Base-by-base conservation (phyloP, 148 eudicot genomes). In the Salicornia ramosissima region DNA sequence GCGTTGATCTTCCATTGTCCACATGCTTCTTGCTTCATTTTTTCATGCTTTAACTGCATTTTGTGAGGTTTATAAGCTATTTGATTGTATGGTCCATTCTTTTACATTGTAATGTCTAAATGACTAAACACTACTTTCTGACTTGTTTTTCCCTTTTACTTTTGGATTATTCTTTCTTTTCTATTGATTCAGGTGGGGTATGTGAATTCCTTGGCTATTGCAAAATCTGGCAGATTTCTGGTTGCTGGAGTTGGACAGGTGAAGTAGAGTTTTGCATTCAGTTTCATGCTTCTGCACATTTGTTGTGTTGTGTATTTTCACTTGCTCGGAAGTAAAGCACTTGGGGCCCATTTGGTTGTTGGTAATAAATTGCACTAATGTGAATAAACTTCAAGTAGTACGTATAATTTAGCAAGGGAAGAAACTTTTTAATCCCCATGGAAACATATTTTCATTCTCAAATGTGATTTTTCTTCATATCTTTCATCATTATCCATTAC, bases 161-260 rank as follows among this genome's bases (percentile, higher is more conserved):
- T 8, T 36, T 36, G 4, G 40, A 8, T 36, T 36, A 36, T 3
- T 36, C 15, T 64, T 15, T 61, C 51, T 56, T 30, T 61, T 26
- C 54, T 61, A 22, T 58, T 24, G 56, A 70, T 69, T 51, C 86
- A 95, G 99, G 82, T 52, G 61, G 99, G 99, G 46, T 95, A 83
- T 75, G 87, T 91, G 64, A 95, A 89, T 78, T 89, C 99, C 0
- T 74, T 95, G 81, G 93, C 94, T 49, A 83, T 91, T 80, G 93
- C 99, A n/a, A 91, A 83, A 78, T 95, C 99, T 33, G 99, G 97
- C 75, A 74, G 74, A 69, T 95, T 95, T 81, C 76, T 95, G 36
- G 79, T 95, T 68, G 97, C 99, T 81, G 99, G 91, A 53, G 87
- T 95, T 75, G 99, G 97, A 40, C 88, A 95, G 97, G 99, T 95